A percentile compares a stretch with the other conserved stretches of the same genome.
Conservation (phyloP, 2,329 filamentous ascomycete genomes). For the Colletotrichum lentis region DNA sequence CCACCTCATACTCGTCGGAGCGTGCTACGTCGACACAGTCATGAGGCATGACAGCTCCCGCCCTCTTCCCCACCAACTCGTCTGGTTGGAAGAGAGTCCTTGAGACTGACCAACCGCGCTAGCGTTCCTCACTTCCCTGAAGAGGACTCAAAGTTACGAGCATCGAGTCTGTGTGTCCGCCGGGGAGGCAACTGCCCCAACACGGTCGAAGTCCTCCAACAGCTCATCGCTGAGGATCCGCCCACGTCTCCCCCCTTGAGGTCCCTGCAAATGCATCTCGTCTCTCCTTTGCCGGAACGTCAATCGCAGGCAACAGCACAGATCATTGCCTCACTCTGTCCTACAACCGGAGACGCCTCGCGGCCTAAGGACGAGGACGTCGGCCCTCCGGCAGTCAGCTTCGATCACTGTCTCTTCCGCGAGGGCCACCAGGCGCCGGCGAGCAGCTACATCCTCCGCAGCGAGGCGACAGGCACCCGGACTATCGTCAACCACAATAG, state of each 20-base stretch:
- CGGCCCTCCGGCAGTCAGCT: slow-evolving; percentile 50
- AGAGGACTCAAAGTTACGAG: slow-evolving; percentile 78
- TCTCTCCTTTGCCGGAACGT: slow-evolving; percentile 63
- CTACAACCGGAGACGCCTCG: slow-evolving; percentile 50
- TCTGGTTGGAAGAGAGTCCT: background rate
- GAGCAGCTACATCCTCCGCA: slow-evolving; percentile 75
- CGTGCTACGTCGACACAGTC: slow-evolving; percentile 76
- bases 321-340: slow-evolving; percentile 63
- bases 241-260: slow-evolving; percentile 7
- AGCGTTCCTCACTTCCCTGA: slow-evolving; percentile 72
- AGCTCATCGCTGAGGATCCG: slow-evolving; percentile 56
- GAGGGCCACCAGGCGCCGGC: slow-evolving; percentile 63
- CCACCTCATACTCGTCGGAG: slow-evolving; percentile 70
- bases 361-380: slow-evolving; percentile 48
- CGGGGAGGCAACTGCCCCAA: slow-evolving; percentile 79
- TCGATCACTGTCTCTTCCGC: slow-evolving; percentile 68
- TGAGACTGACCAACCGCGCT: slow-evolving; percentile 22
- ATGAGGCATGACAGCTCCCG: slow-evolving; percentile 59
- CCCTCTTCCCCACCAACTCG: slow-evolving; percentile 30
- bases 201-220: slow-evolving; percentile 73
- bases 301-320: slow-evolving; percentile 59
- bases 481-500: slow-evolving; percentile 77
- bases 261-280: slow-evolving; percentile 52
- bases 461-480: slow-evolving; percentile 64
- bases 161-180: slow-evolving; percentile 64